Conservation (phyloP, 768 basidiomycete species). For the Suillus tomentosus region DNA sequence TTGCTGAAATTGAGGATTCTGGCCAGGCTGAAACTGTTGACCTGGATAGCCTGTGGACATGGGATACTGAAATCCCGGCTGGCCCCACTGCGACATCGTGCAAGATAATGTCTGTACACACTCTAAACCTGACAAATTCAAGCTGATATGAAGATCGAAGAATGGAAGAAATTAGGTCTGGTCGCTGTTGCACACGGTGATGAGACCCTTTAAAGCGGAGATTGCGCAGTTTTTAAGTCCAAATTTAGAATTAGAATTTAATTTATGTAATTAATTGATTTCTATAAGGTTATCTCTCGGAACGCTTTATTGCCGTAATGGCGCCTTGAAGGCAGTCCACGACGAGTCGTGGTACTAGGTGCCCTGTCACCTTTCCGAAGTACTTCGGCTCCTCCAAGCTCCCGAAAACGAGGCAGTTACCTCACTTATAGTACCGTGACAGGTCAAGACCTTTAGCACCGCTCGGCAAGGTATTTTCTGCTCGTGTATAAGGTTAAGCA, state of each 20-base stretch:
- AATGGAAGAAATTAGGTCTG: constrained; percentile 7
- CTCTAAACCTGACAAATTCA: background rate
- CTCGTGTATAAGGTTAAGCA: no score
- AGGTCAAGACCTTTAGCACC: no score
- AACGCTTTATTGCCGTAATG: background rate
- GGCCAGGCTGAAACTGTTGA: constrained; percentile 39
- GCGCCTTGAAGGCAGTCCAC: no score
- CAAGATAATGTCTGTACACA: background rate
- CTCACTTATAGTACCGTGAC: no score
- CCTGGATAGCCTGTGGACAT: constrained; percentile 68
- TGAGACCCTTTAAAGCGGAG: constrained; percentile 22
- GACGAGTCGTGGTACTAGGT: no score
- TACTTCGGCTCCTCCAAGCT: no score
- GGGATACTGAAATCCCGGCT: constrained; percentile 71
- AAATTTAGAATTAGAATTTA: background rate
- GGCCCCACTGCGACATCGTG: constrained; percentile 80
- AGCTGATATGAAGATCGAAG: constrained; percentile 7
- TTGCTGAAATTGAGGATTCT: constrained; percentile 46
- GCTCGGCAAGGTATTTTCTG: no score
- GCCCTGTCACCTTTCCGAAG: no score
- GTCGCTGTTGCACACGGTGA: constrained; percentile 10
- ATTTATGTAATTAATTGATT: background rate
- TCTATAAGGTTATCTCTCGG: background rate
- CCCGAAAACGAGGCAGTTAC: no score
- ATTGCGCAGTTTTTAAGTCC: constrained; percentile 8